Conservation (phyloP, 2,329 filamentous ascomycete species). For the Oidium heveae region DNA sequence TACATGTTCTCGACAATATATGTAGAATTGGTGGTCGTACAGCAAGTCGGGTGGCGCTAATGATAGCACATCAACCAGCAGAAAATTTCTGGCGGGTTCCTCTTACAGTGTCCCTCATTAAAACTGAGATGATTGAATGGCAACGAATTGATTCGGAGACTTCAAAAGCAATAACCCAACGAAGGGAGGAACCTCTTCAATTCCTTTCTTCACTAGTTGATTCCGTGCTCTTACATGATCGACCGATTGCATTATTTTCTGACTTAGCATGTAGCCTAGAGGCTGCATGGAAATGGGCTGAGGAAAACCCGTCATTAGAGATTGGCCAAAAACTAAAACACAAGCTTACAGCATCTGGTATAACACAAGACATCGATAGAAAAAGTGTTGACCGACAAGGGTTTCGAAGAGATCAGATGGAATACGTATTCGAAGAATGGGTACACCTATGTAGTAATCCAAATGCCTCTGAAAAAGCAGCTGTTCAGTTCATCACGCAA, state of each 20-base stretch:
- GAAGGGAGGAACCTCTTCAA: conserved; percentile 46
- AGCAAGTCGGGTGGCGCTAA: conserved; percentile 26
- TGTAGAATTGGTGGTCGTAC: conserved; percentile 29
- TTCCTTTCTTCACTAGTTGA: conserved; percentile 63
- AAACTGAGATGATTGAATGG: conserved; percentile 36
- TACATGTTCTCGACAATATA: conserved; percentile 34
- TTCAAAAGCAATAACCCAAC: conserved; percentile 44
- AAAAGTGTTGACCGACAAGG: conserved; percentile 28
- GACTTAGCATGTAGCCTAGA: conserved; percentile 71
- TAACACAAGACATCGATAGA: conserved; percentile 25
- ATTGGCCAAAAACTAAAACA: conserved; percentile 46
- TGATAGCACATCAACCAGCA: conserved; percentile 31
- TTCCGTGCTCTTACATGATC: conserved; percentile 51
- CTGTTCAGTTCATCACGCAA: conserved; percentile 59
- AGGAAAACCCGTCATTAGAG: conserved; percentile 40
- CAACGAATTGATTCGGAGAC: conserved; percentile 43
- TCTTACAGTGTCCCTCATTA: conserved; percentile 29
- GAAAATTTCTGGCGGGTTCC: conserved; percentile 30
- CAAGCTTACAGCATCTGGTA: conserved; percentile 29
- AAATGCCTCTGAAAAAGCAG: conserved; percentile 47
- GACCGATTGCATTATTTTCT: conserved; percentile 52
- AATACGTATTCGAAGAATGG: conserved; percentile 95
- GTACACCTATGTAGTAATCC: conserved; percentile 54
- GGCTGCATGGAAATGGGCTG: conserved; percentile 57
- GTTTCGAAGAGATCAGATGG: conserved; percentile 56